Base-by-base conservation (phyloP, 176 grass and related monocot genomes). In the Juncus effusus region DNA sequence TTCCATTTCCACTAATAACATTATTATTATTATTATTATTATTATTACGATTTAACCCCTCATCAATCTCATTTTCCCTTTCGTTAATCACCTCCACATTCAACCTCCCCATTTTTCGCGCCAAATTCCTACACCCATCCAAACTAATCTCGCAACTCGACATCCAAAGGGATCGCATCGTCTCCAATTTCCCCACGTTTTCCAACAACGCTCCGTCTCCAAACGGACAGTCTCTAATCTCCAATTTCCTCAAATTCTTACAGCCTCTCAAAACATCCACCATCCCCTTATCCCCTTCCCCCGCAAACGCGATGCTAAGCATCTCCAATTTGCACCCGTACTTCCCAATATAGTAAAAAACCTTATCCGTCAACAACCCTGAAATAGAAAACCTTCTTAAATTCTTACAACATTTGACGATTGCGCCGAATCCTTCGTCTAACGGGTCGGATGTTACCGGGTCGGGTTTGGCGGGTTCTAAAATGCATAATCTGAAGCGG, bases 91-190 rank as follows among this genome's bases (percentile, higher is more conserved):
- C 63, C 71, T 95, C 90, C 12, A 95, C 79, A 7, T 74, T 95
- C 59, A 95, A 57, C 51, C 28, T 64, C 13, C 69, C 69, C 85
- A 89, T 89, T 78, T 63, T 79, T 16, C 64, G 45, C 3, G 85
- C 82, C 0, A 95, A 74, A 44, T 49, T 56, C 90, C 80, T 95
- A 68, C 90, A 95, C 52, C 41, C 90, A 41, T 76, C 82, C 8
- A 89, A 69, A 61, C 79, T 88, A 62, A 86, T 51, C 42, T 78
- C 49, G 19, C 90, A 95, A 0, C 79, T 89, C 2, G 85, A 93
- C 82, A 93, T 85, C 85, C 85, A 94, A 41, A 94, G 79, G 1
- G 82, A 88, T 60, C 79, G 79, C 79, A 94, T 88, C 44, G 85
- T 67, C 64, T 94, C 89, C 0, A 82, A 76, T 59, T 70, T 85